Evolutionary conservation across 345 rosid genomes (phyloP), one percentile per base, ranked within the genome.

Genomic region (Sapria himalayana): DNA sequence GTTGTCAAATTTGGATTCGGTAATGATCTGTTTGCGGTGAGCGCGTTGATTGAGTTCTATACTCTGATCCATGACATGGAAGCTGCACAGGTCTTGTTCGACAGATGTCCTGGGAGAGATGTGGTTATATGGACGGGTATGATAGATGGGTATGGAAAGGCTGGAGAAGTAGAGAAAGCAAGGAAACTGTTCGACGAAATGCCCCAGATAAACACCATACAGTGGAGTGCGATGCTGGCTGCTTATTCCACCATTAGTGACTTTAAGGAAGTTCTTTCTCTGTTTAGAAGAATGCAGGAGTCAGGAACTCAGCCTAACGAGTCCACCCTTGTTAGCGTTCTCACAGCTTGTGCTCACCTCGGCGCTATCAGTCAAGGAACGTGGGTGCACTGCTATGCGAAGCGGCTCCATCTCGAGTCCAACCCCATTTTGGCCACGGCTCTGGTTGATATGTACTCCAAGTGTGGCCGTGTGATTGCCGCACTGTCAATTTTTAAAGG

Each of bases 151-250:
- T 57, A 57, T 39, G 52, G 59, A 10, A 57, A 57, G 46, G 39
- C 39, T 3, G 52, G 62, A 15, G 52, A 56, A 16, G 9, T 44
- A 14, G 49, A 39, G 56, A 45, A 40, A 19, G 67, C 67, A 8
- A 52, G 56, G 44, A 27, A 7, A 1, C 27, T 74, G 63, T 74
- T 78, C 33, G 60, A 66, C 23, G 43, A 50, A 21, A 45, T 66
- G 39, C 23, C 13, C n/a, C 15, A 29, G 39, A 74, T 58, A 51
- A 72, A 70, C 62, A 78, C 68, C 12, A 62, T 76, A 45, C 65
- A 74, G 0, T 70, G 85, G 85, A 76, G 73, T 39, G 75, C 70
- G 0, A 55, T 76, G 66, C 67, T 73, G 6, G 73, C 81, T 50
- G 81, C 78, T 38, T 65, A 61, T 47, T 40, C 69, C 22, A 68